A percentile compares a stretch with the other conserved stretches of the same genome.
Conservation (phyloP, 257 asterid genomes). For the Salvia splendens region DNA sequence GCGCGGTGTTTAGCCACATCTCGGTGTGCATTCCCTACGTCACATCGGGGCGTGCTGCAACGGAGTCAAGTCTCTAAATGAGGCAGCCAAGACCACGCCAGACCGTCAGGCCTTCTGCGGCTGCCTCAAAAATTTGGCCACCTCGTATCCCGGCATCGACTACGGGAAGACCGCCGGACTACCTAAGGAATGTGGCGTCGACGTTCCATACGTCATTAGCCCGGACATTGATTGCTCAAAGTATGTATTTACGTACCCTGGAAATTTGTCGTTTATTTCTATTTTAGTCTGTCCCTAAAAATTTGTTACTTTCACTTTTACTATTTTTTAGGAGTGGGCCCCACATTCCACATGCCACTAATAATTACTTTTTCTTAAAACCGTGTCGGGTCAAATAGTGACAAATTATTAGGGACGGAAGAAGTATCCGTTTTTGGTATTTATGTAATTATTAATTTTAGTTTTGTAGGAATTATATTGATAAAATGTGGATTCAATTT, state of each 20-base stretch:
- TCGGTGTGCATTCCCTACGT: constrained; percentile 31
- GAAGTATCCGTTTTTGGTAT: too few relatives aligned
- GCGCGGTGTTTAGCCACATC: background rate
- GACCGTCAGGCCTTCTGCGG: constrained; percentile 40
- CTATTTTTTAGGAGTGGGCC: too few relatives aligned
- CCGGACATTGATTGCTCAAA: constrained; percentile 19
- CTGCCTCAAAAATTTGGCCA: constrained; percentile 2
- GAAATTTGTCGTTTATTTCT: too few relatives aligned
- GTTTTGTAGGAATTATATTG: too few relatives aligned
- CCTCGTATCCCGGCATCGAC: background rate
- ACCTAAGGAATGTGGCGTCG: constrained; percentile 4
- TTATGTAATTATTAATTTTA: too few relatives aligned
- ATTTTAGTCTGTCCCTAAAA: too few relatives aligned
- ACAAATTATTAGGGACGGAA: too few relatives aligned
- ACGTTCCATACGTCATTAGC: constrained; percentile 10
- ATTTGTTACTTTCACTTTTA: too few relatives aligned
- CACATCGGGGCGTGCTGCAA: constrained; percentile 8
- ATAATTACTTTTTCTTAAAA: too few relatives aligned
- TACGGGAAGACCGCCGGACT: constrained; percentile 8
- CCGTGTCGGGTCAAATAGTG: too few relatives aligned
- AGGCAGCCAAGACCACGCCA: constrained; percentile 15
- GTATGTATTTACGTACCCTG: background rate
- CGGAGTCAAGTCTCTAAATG: background rate
- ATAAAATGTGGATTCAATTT: background rate
- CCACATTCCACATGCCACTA: too few relatives aligned